Evolutionary conservation across 805 yeast genomes (phyloP), one percentile per base, ranked within the genome.

Genomic region (Candida verbasci): DNA sequence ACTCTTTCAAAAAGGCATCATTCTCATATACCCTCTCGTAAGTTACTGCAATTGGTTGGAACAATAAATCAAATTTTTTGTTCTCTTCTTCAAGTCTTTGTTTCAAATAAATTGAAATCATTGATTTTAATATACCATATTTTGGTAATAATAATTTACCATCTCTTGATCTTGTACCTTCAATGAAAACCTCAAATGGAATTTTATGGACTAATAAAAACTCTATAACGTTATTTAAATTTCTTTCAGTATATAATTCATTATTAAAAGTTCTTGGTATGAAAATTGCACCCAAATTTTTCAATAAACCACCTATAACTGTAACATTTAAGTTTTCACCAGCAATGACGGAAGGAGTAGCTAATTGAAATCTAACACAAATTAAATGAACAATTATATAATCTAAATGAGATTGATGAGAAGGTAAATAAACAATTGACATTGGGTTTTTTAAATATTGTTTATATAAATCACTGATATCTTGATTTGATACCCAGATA

Each of bases 311-410:
- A 4, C 81, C 81, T 31, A 78, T 64, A 6, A 77, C 56, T 1
- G 80, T 74, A 30, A 78, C 77, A 46, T 78, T 76, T 48, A 78
- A 67, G 50, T 78, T 78, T 34, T 78, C 82, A n/a, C 84, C 84
- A 1, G 84, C 83, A 24, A 78, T 73, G 6, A 78, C 80, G 4
- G 70, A 55, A 1, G 84, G 84, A 9, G 68, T 53, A 3, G 80
- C 62, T 37, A 78, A 52, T 18, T 75, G 77, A 44, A 77, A 65
- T 23, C 82, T 57, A 45, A 75, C 65, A 41, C 76, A 63, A 22
- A 76, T 57, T 36, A 76, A 62, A 46, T 78, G 82, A 33, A 78
- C 48, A 37, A 78, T 70, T 34, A 78, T 74, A 50, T 78, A 78
- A 53, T 78, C 84, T 27, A 77, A 60, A 49, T 78, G 84, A 9